Evolutionary conservation across 1,284 basidiomycete genomes (phyloP).

Genomic region (Ustilago crameri): DNA sequence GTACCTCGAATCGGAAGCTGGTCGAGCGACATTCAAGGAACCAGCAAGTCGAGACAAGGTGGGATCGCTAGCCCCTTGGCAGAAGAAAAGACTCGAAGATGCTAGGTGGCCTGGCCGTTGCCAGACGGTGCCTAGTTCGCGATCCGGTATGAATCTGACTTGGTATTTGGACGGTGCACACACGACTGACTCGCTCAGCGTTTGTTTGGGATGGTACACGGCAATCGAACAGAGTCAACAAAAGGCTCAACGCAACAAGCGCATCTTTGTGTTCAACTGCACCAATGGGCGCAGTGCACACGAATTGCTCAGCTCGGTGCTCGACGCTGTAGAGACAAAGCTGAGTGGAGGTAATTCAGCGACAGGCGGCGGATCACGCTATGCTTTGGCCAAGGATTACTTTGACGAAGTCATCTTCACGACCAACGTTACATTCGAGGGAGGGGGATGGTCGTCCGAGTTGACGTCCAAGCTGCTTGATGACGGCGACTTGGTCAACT

Average conservation of each 20-base stretch:
- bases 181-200: slow-evolving; percentile 87
- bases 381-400: slow-evolving; percentile 69
- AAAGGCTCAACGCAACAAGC: slow-evolving; percentile 63
- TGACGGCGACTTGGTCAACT: slow-evolving; percentile 49
- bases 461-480: slow-evolving; percentile 55
- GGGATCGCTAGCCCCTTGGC: slow-evolving; percentile 62
- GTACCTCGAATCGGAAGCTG: slow-evolving; percentile 74
- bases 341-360: slow-evolving; percentile 6
- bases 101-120: slow-evolving; percentile 97
- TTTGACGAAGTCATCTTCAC: slow-evolving; percentile 90
- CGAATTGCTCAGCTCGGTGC: slow-evolving; percentile 77
- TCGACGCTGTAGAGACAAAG: slow-evolving; percentile 63
- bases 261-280: slow-evolving; percentile 93
- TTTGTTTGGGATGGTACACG: slow-evolving; percentile 84
- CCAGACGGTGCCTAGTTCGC: slow-evolving; percentile 77
- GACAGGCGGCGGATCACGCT: slow-evolving; percentile 1
- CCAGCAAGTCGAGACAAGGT: slow-evolving; percentile 3
- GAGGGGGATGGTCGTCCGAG: slow-evolving; percentile 84
- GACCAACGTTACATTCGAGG: slow-evolving; percentile 91
- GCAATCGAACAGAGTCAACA: slow-evolving; percentile 15
- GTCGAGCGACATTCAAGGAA: slow-evolving; percentile 41
- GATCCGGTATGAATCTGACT: slow-evolving; percentile 70
- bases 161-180: slow-evolving; percentile 98
- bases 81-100: slow-evolving; percentile 76
- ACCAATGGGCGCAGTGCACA: slow-evolving; percentile 86